phyloP scores from a whole-genome alignment of 2,329 filamentous ascomycete species.

The Metarhizium rileyi region DNA sequence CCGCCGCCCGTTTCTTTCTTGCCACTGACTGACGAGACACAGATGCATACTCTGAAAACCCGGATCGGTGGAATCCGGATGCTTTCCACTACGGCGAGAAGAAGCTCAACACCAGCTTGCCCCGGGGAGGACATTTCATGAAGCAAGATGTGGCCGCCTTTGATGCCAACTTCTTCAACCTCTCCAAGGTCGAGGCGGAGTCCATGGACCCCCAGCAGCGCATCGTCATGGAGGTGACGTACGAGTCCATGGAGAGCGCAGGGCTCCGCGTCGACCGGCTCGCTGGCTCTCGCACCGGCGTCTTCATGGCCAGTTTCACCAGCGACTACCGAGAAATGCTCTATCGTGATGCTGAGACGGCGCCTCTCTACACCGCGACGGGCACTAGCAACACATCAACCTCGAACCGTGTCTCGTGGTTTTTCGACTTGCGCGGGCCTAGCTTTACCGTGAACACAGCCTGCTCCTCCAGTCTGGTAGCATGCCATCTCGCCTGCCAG shows the following conservation, averaged over 20 bases:
- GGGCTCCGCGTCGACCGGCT: slow-evolving; percentile 34
- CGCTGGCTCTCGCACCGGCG: slow-evolving; percentile 32
- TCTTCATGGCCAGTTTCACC: slow-evolving; percentile 19
- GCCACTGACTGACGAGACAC: not conserved
- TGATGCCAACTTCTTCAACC: slow-evolving; percentile 35
- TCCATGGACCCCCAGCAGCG: slow-evolving; percentile 37
- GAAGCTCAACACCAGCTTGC: slow-evolving; percentile 10
- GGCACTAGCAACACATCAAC: slow-evolving; percentile 2
- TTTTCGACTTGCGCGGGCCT: slow-evolving; percentile 11
- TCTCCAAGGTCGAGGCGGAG: slow-evolving; percentile 30
- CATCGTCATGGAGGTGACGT: slow-evolving; percentile 36
- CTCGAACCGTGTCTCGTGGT: slow-evolving; percentile 9
- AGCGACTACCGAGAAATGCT: not conserved
- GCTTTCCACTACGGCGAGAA: not conserved
- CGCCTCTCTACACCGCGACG: not conserved
- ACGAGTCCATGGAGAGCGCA: slow-evolving; percentile 38
- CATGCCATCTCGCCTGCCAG: slow-evolving; percentile 17
- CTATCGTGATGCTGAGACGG: not conserved
- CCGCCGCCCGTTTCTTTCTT: no score
- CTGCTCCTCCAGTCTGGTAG: slow-evolving; percentile 25
- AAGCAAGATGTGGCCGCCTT: slow-evolving; percentile 31
- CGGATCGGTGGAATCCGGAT: not conserved
- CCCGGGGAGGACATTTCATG: slow-evolving; percentile 19
- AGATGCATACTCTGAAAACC: not conserved
- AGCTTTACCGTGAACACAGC: slow-evolving; percentile 26